Evolutionary conservation across 2,329 filamentous ascomycete species (phyloP), one percentile per base, ranked within the genome.

Genomic region (Phaeophleospora eucalypticola): DNA sequence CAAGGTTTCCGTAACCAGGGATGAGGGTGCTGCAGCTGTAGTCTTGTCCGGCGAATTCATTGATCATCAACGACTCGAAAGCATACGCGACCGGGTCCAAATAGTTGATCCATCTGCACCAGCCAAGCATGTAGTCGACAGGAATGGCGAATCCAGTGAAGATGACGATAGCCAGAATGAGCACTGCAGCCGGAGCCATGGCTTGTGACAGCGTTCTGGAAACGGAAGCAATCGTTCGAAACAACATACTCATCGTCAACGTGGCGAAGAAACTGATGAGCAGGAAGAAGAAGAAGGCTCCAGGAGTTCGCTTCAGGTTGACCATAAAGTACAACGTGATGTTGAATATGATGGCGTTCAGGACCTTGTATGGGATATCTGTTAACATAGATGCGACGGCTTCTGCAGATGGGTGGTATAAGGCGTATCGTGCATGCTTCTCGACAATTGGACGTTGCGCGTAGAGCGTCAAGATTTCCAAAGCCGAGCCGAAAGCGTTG

Each of bases 391-490:
- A 93, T 0, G 87, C 82, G 49, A 88, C 77, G n/a, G 89, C 87
- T 74, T 96, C 89, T 14, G 89, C 86, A 8, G 86, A 89, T 0
- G 90, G 89, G 61, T 95, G 90, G 60, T 95, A 95, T 15, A 95
- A 76, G 15, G 89, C 89, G 64, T 95, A 95, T 48, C 86, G 82
- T 46, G 78, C 72, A 59, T 96, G 90, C 65, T 95, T 95, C 64
- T 95, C 89, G 50, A 96, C 88, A 59, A 95, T 95, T 1, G 87
- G 86, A 32, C 90, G 84, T 78, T 95, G 89, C 2, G 87, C 81
- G 64, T 93, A 96, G 3, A 95, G 77, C 0, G 87, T 89, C 27
- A 93, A 69, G 63, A 95, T 93, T 75, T 93, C 88, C 33, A 93
- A 77, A 46, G 86, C 85, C 64, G 82, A 86, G 52, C 83, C 78